Percentiles rank a stretch among this genome's conserved stretches.
phyloP scores from a whole-genome alignment of 2,329 filamentous ascomycete genomes.

The Chaetomium globosum region DNA sequence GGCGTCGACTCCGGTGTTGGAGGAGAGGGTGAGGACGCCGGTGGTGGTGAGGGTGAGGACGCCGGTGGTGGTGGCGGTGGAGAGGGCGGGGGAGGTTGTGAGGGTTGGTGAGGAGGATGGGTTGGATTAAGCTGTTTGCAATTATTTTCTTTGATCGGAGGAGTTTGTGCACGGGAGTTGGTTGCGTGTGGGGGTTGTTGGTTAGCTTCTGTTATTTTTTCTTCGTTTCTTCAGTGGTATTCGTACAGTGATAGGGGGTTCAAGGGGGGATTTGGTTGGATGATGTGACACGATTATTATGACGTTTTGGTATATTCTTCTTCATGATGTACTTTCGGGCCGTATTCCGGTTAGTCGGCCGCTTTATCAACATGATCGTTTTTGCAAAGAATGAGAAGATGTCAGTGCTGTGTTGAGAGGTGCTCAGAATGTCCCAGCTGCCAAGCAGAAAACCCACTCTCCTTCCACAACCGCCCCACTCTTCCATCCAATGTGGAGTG shows the following conservation, averaged over 20 bases:
- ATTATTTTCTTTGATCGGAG: neutral
- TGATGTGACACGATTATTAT: constrained; percentile 21
- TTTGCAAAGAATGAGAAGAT: neutral
- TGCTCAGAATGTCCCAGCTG: neutral
- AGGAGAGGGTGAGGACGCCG: neutral
- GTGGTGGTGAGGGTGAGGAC: neutral
- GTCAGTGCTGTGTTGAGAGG: neutral
- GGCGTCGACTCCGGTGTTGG: neutral
- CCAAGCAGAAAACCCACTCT: neutral
- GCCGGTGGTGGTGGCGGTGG: neutral
- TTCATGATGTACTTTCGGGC: constrained; percentile 14
- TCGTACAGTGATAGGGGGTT: neutral
- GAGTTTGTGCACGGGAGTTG: neutral
- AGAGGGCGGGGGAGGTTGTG: too few species aligned
- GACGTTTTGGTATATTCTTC: constrained; percentile 1
- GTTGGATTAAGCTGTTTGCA: neutral
- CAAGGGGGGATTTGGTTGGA: neutral
- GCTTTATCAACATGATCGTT: neutral
- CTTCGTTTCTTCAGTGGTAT: neutral
- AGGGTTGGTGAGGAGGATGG: neutral
- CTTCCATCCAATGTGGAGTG: neutral
- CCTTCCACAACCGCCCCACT: neutral
- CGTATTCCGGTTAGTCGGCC: neutral
- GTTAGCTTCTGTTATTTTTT: neutral
- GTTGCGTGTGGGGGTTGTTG: neutral